phyloP scores from a whole-genome alignment of 176 grass and related monocot species.

The Raddia distichophylla region DNA sequence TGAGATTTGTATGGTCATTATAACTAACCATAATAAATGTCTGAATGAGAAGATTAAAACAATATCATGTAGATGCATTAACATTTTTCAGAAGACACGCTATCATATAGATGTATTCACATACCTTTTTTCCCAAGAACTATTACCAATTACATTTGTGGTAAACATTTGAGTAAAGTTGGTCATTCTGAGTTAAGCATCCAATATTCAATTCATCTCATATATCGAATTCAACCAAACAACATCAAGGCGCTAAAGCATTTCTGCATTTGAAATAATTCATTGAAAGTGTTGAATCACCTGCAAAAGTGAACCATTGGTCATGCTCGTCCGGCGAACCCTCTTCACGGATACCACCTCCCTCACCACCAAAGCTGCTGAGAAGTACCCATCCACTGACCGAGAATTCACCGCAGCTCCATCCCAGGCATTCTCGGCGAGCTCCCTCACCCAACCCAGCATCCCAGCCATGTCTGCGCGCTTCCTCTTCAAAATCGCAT shows the following conservation, averaged over 20 bases:
- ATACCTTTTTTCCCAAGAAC: background rate
- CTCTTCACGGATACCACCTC: conserved; percentile 38
- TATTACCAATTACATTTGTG: background rate
- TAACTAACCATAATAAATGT: background rate
- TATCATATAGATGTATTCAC: background rate
- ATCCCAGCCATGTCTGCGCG: conserved; percentile 45
- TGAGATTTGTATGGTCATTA: background rate
- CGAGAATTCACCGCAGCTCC: background rate
- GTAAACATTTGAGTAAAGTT: background rate
- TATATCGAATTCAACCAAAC: background rate
- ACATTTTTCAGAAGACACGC: background rate
- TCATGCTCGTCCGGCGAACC: conserved; percentile 12
- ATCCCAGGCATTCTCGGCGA: conserved; percentile 33
- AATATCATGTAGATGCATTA: too few species aligned
- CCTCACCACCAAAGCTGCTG: conserved; percentile 27
- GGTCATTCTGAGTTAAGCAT: background rate
- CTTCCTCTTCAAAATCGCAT: conserved; percentile 52
- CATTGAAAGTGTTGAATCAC: conserved; percentile 20
- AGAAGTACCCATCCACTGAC: conserved; percentile 23
- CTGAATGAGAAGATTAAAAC: background rate
- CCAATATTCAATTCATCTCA: background rate
- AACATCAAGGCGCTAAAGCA: background rate
- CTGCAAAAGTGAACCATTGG: conserved; percentile 32
- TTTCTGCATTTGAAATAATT: conserved; percentile 12
- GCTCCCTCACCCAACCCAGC: conserved; percentile 53